phyloP scores from a whole-genome alignment of 2,329 filamentous ascomycete species.

The Grosmannia huntii region DNA sequence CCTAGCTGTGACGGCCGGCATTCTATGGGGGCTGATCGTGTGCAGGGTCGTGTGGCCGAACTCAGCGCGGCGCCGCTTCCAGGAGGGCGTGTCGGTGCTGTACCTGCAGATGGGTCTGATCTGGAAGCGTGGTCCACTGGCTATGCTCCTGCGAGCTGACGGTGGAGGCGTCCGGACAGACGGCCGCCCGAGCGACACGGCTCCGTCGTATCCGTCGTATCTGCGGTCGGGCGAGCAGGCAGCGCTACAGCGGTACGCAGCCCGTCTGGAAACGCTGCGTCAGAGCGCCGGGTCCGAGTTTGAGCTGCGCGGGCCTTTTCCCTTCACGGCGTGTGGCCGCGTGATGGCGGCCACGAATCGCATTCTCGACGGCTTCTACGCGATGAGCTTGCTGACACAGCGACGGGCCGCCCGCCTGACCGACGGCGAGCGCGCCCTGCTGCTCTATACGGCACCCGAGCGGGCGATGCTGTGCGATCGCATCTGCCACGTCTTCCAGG shows the following conservation, averaged over 20 bases:
- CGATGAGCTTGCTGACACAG: slow-evolving; percentile 85
- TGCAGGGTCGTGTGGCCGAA: slow-evolving; percentile 90
- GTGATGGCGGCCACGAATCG: slow-evolving; percentile 71
- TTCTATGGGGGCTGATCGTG: slow-evolving; percentile 83
- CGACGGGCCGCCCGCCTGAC: slow-evolving; percentile 59
- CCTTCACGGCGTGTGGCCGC: slow-evolving; percentile 55
- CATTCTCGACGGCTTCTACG: slow-evolving; percentile 87
- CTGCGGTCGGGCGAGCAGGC: slow-evolving; percentile 82
- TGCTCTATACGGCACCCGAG: slow-evolving; percentile 69
- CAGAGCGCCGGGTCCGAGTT: slow-evolving; percentile 71
- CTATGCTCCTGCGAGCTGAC: slow-evolving; percentile 52
- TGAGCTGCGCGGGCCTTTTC: slow-evolving; percentile 78
- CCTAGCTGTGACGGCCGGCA: slow-evolving; percentile 72
- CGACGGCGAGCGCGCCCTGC: slow-evolving; percentile 66
- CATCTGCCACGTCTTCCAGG: slow-evolving; percentile 77
- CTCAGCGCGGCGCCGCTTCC: slow-evolving; percentile 75
- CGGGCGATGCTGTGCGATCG: slow-evolving; percentile 70
- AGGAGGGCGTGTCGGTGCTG: slow-evolving; percentile 77
- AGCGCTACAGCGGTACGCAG: slow-evolving; percentile 69
- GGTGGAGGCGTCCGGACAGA: slow-evolving; percentile 12
- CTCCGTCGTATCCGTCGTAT: slow-evolving; percentile 42
- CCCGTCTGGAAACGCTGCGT: slow-evolving; percentile 61
- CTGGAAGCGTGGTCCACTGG: slow-evolving; percentile 87
- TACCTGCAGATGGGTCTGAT: slow-evolving; percentile 93
- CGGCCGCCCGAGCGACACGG: background rate